Base-by-base conservation (phyloP, 1,284 basidiomycete genomes). In the Cutaneotrichosporon dermatis region DNA sequence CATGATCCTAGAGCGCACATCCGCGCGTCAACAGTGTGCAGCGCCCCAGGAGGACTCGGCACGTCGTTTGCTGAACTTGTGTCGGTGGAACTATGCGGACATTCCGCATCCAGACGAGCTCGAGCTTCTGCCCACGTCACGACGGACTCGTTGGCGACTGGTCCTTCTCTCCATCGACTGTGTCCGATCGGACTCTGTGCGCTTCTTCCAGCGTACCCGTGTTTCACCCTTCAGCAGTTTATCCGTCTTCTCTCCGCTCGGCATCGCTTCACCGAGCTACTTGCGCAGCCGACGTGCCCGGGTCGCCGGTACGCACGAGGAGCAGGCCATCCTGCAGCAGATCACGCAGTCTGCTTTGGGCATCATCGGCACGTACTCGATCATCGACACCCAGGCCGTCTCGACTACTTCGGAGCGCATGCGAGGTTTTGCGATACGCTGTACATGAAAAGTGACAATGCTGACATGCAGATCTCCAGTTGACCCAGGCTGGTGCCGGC, bases 181-280 rank as follows among this genome's bases (percentile, higher is more conserved):
- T 72, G 8, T 55, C 65, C 16, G 69, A 72, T 65, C 63, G 2
- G 69, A 70, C 61, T 67, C 61, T 36, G 70, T 70, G 4, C 63
- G 67, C 35, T 72, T 72, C 61, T 72, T 72, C 65, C 67, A 70
- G 56, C 68, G 69, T 34, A 69, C 70, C 1, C 58, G 70, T 48
- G 66, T 69, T 49, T 68, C 40, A 67, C 67, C 0, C 54, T 72
- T 34, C 65, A 66, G 61, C 67, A 69, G 50, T 72, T 69, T 37
- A 68, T 72, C 45, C 61, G 66, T 4, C 60, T 72, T 7, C 59
- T 72, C 13, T 65, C 65, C 1, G 66, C 67, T 3, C 62, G 70
- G 10, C 69, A 70, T 57, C 59, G 64, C 15, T 67, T 72, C 55
- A 60, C 66, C 45, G 65, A 66, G 57, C 25, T 63, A 25, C 53